Evolutionary conservation across 225 moss, liverwort and hornwort species (phyloP), one percentile per base, ranked within the genome.

Genomic region (Physcomitrellopsis africana): DNA sequence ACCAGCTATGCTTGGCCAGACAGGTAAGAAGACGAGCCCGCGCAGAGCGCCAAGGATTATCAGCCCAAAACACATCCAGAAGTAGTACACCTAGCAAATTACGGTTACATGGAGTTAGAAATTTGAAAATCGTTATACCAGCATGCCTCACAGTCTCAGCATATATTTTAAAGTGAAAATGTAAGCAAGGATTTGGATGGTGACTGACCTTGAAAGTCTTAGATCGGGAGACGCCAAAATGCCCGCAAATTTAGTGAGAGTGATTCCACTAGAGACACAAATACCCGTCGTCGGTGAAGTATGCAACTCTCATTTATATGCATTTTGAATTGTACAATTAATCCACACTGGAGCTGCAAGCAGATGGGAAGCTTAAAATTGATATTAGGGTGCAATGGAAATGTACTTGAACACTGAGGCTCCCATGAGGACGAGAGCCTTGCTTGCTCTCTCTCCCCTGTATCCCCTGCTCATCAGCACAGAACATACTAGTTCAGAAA

Each of bases 191-290:
- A 54, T 54, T 16, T 54, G 54, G 54, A 54, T 16, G 3, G 12
- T 11, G 19, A 60, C 60, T 9, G 26, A 87, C 91, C 91, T 88
- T 88, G 74, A 91, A 91, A 20, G 87, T 88, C 74, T 86, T 87
- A 9, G 88, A 88, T 54, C 80, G 81, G 14, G 88, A 76, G 75
- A 91, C 88, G 86, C 91, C 55, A 91, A 69, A 52, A 91, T 87
- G 43, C 91, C 88, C 6, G 74, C 91, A 57, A 91, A 86, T 69
- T 91, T 88, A n/a, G n/a, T n/a, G n/a, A n/a, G n/a, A 11, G 91
- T 91, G 62, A 91, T 91, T 68, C 91, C 91, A 74, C 91, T 91
- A 26, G 20, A 58, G n/a, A 32, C 12, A 11, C 8, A 46, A 74
- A 44, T 42, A 48, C 10, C 54, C 16, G 7, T 18, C n/a, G 18